A percentile compares a stretch with the other conserved stretches of the same genome.
Evolutionary conservation across 257 asterid species (phyloP).

Genomic region (Jacaranda copaia): DNA sequence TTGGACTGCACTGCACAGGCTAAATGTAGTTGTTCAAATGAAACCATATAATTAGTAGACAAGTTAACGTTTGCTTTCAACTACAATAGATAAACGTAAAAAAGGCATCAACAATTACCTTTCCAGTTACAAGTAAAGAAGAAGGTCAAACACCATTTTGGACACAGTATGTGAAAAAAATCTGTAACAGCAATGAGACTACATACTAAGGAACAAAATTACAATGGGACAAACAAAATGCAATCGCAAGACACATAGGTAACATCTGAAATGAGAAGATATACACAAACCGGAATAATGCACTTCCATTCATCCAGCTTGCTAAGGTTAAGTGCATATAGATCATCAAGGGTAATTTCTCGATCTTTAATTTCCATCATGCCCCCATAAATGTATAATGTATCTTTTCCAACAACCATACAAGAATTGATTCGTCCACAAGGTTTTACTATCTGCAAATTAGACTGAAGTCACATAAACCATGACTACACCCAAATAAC

Average conservation of each 20-base stretch:
- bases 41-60: not conserved
- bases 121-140: not conserved
- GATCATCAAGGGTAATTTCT: slow-evolving; percentile 94
- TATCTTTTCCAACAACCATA: slow-evolving; percentile 88
- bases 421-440: slow-evolving; percentile 96
- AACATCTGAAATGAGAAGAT: slow-evolving; percentile 25
- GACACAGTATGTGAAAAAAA: not conserved
- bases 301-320: slow-evolving; percentile 99
- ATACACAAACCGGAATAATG: slow-evolving; percentile 74
- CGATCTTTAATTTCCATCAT: slow-evolving; percentile 94
- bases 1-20: no score
- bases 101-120: not conserved
- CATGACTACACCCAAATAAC: slow-evolving; percentile 8
- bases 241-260: slow-evolving; percentile 20
- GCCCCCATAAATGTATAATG: slow-evolving; percentile 88
- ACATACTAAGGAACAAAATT: not conserved
- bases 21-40: no score
- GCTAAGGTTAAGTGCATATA: slow-evolving; percentile 86
- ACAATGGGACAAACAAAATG: slow-evolving; percentile 2
- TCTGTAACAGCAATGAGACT: not conserved
- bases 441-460: slow-evolving; percentile 85
- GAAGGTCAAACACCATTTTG: slow-evolving; percentile 5
- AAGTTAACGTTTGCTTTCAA: not conserved
- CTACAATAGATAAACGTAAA: not conserved
- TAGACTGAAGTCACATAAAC: slow-evolving; percentile 33